These are phyloP conservation scores for Candida pseudofarinosa DNA, from an alignment of 805 yeast species.

Conservation along the genomic window DNA sequence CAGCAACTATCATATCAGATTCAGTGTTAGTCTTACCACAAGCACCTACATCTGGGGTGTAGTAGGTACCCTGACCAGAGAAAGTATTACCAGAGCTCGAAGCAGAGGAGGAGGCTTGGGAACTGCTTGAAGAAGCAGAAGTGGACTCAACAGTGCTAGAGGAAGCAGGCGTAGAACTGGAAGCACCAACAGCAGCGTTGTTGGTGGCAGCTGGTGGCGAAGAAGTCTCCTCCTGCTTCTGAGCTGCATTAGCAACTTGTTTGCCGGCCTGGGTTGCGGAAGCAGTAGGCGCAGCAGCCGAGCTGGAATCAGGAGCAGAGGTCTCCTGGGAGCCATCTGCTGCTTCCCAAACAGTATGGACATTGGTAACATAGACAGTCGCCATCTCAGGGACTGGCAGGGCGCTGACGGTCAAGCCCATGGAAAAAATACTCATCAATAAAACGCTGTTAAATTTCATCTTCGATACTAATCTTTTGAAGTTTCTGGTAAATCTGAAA, in stretches of 20 bases:
- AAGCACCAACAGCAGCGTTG: slow-evolving; percentile 5
- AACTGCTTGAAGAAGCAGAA: slow-evolving; percentile 10
- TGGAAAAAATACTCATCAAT: slow-evolving; percentile 9
- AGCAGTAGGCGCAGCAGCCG: slow-evolving; percentile 8
- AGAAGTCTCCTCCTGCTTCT: slow-evolving; percentile 1
- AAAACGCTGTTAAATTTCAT: slow-evolving; percentile 17
- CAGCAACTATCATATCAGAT: slow-evolving; percentile 51
- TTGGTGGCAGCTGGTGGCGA: slow-evolving; percentile 1
- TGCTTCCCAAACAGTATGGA: slow-evolving; percentile 5
- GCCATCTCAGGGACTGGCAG: slow-evolving; percentile 26
- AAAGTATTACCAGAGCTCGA: slow-evolving; percentile 14
- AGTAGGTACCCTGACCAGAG: slow-evolving; percentile 49
- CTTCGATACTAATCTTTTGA: slow-evolving; percentile 1
- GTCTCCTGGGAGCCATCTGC: slow-evolving; percentile 5
- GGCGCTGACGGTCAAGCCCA: slow-evolving; percentile 14
- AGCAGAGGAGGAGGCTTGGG: slow-evolving; percentile 9
- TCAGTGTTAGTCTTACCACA: slow-evolving; percentile 48
- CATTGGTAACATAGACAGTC: slow-evolving; percentile 18
- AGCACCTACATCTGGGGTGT: slow-evolving; percentile 46
- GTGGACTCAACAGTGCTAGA: slow-evolving; percentile 6
- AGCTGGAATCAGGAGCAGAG: slow-evolving; percentile 6
- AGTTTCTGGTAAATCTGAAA: no score
- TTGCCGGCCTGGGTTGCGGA: not conserved
- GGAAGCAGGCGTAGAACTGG: slow-evolving; percentile 7
- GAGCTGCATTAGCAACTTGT: not conserved